These are phyloP conservation scores for Cenchrus americanus DNA, from an alignment of 176 grass and related monocot species.

Conservation along the genomic window DNA sequence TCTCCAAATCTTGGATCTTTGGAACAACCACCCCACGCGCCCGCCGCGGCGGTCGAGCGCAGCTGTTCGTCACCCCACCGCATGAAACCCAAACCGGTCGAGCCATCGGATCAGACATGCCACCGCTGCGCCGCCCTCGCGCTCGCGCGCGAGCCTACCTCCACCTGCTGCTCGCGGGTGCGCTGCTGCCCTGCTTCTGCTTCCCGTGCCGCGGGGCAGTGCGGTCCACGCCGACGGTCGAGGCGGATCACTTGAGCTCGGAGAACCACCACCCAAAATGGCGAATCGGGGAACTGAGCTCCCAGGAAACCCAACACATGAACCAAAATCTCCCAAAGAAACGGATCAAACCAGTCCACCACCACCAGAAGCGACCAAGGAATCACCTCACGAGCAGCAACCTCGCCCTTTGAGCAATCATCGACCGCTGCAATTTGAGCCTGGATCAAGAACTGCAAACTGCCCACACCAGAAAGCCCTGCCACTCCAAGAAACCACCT, in stretches of 20 bases:
- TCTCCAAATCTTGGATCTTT: too few relatives aligned
- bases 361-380: background rate
- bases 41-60: background rate
- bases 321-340: constrained; percentile 22
- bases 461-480: background rate
- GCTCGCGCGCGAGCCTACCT: background rate
- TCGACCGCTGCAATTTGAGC: constrained; percentile 20
- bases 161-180: constrained; percentile 28
- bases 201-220: constrained; percentile 12
- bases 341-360: constrained; percentile 14
- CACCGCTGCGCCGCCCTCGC: background rate
- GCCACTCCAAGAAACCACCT: constrained; percentile 26
- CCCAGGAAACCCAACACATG: constrained; percentile 37
- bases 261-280: constrained; percentile 31
- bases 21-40: background rate
- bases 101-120: constrained; percentile 27
- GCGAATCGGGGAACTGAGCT: constrained; percentile 42
- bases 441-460: constrained; percentile 32
- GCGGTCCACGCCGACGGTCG: constrained; percentile 31
- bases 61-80: background rate
- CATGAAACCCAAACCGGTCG: background rate
- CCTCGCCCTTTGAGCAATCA: background rate
- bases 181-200: background rate
- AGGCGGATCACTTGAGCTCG: constrained; percentile 3
- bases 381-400: constrained; percentile 11